phyloP scores from a whole-genome alignment of 352 stramenopile genomes.

The Thraustochytrium striatum region DNA sequence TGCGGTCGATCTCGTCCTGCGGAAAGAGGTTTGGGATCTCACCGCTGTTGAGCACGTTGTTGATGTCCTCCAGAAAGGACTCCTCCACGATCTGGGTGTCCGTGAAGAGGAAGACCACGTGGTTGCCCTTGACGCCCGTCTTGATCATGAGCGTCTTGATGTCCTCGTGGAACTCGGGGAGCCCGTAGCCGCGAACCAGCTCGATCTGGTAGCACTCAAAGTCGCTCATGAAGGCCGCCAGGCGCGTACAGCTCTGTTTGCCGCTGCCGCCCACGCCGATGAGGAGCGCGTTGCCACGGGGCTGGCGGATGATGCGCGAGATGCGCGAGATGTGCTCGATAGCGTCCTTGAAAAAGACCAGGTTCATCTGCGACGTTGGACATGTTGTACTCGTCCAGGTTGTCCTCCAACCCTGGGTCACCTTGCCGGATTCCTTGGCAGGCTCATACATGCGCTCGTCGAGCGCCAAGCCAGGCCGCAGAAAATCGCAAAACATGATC shows the following conservation, averaged over 20 bases:
- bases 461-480: slow-evolving; percentile 73
- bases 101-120: slow-evolving; percentile 83
- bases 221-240: slow-evolving; percentile 82
- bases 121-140: slow-evolving; percentile 71
- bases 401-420: slow-evolving; percentile 79
- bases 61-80: slow-evolving; percentile 91
- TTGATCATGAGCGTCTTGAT: slow-evolving; percentile 87
- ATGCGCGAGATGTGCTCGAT: slow-evolving; percentile 80
- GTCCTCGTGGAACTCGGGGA: slow-evolving; percentile 83
- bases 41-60: slow-evolving; percentile 91
- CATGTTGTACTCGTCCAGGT: slow-evolving; percentile 89
- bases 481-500: slow-evolving; percentile 85
- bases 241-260: slow-evolving; percentile 83
- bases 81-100: slow-evolving; percentile 94
- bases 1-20: slow-evolving; percentile 84
- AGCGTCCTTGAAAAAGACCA: slow-evolving; percentile 91
- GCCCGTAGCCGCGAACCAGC: slow-evolving; percentile 80
- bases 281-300: slow-evolving; percentile 88
- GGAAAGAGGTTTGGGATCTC: slow-evolving; percentile 91
- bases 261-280: slow-evolving; percentile 87
- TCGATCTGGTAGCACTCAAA: slow-evolving; percentile 84
- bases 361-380: slow-evolving; percentile 87
- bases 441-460: slow-evolving; percentile 53
- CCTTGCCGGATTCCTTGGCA: slow-evolving; percentile 31
- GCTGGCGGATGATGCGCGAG: slow-evolving; percentile 80